Evolutionary conservation across 2,329 filamentous ascomycete species (phyloP).

Genomic region (Venturia oleaginea): DNA sequence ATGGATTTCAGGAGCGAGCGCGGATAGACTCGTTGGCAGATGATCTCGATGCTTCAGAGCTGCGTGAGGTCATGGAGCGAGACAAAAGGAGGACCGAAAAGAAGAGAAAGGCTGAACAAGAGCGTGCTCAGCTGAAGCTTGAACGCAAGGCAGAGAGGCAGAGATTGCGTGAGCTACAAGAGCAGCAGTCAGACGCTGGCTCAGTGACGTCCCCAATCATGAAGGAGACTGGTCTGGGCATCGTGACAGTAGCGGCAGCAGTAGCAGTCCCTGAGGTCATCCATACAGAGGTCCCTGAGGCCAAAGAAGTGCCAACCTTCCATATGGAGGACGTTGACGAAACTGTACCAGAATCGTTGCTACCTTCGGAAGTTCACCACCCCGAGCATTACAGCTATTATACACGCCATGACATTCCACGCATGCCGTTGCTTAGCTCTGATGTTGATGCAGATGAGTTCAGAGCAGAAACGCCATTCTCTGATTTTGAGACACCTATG

Average conservation of each 20-base stretch:
- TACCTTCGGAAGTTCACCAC: background rate
- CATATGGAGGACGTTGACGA: conserved; percentile 12
- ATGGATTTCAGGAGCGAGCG: conserved; percentile 51
- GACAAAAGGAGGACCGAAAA: conserved; percentile 73
- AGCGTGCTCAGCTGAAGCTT: conserved; percentile 56
- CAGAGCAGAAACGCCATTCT: conserved; percentile 7
- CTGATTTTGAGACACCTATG: conserved; percentile 4
- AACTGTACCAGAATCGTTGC: background rate
- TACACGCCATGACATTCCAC: background rate
- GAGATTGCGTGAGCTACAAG: background rate
- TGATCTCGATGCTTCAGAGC: conserved; percentile 70
- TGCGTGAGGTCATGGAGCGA: conserved; percentile 83
- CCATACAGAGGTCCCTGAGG: background rate
- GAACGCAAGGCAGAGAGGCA: conserved; percentile 4
- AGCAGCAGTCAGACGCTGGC: background rate
- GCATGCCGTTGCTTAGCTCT: conserved; percentile 7
- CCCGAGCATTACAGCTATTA: background rate
- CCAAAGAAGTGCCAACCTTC: conserved; percentile 8
- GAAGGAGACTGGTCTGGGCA: conserved; percentile 1
- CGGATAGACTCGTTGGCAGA: conserved; percentile 65
- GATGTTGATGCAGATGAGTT: conserved; percentile 1
- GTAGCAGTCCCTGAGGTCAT: background rate
- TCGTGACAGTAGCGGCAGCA: background rate
- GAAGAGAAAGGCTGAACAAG: conserved; percentile 59
- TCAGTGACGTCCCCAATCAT: background rate